A percentile compares a stretch with the other conserved stretches of the same genome.
Evolutionary conservation across 2,329 filamentous ascomycete species (phyloP).

Genomic region (Penicillium sp.): DNA sequence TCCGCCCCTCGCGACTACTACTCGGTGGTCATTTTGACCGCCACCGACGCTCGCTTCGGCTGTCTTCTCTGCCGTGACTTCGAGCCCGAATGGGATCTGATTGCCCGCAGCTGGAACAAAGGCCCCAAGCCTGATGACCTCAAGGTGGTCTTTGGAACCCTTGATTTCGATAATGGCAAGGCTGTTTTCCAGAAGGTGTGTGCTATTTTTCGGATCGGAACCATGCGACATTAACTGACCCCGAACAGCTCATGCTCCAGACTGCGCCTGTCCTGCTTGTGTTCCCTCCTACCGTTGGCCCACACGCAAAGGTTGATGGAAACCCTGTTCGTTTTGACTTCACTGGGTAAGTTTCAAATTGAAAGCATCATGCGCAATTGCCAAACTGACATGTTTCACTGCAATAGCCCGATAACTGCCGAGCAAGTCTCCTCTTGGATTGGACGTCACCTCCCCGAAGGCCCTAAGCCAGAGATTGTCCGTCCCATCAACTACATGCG

Average conservation of each 20-base stretch:
- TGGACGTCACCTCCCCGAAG: conserved; percentile 72
- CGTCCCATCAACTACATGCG: conserved; percentile 87
- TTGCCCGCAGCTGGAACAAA: conserved; percentile 83
- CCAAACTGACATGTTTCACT: conserved; percentile 6
- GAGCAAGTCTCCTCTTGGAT: conserved; percentile 81
- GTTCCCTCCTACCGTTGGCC: conserved; percentile 82
- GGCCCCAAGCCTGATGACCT: conserved; percentile 64
- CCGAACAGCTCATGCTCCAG: conserved; percentile 77
- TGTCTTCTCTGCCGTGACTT: conserved; percentile 88
- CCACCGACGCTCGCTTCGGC: conserved; percentile 77
- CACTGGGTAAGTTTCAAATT: conserved; percentile 62
- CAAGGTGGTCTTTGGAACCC: conserved; percentile 72
- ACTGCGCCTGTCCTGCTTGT: conserved; percentile 88
- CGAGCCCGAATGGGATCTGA: conserved; percentile 88
- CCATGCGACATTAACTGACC: conserved; percentile 11
- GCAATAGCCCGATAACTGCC: conserved; percentile 66
- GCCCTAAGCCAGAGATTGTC: conserved; percentile 73
- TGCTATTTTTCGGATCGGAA: background rate
- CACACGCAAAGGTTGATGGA: conserved; percentile 68
- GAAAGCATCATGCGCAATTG: background rate
- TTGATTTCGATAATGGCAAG: conserved; percentile 87
- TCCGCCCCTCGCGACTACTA: conserved; percentile 79
- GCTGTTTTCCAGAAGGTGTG: conserved; percentile 82
- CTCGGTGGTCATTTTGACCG: conserved; percentile 80
- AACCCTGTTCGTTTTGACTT: conserved; percentile 85